Conservation (phyloP, 257 asterid species). For the Cynanchum wilfordii region DNA sequence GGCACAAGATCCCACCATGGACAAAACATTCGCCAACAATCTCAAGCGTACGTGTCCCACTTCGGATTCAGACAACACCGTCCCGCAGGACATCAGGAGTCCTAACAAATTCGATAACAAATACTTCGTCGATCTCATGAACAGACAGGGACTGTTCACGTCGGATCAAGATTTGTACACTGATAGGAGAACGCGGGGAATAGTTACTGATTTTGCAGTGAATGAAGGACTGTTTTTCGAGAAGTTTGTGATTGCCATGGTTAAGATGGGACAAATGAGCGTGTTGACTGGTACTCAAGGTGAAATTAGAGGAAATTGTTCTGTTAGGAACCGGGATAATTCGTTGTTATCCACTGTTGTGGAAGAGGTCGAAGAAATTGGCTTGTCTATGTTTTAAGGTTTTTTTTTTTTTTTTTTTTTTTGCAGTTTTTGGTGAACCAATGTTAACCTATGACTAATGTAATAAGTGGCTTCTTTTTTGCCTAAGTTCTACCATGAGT, state of each 20-base stretch:
- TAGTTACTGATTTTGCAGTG: conserved; percentile 47
- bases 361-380: conserved; percentile 25
- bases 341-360: conserved; percentile 16
- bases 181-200: conserved; percentile 46
- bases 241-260: conserved; percentile 44
- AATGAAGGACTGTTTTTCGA: conserved; percentile 49
- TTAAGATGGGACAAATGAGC: conserved; percentile 59
- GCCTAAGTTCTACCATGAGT: no score
- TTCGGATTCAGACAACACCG: conserved; percentile 37
- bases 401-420: no score
- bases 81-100: conserved; percentile 45
- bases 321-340: conserved; percentile 33
- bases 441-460: background rate
- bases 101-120: conserved; percentile 54
- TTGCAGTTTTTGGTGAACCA: background rate
- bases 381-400: background rate
- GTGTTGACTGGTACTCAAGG: conserved; percentile 61
- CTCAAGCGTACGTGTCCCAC: conserved; percentile 47
- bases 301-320: conserved; percentile 60
- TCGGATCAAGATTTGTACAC: conserved; percentile 72
- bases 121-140: conserved; percentile 64
- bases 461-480: background rate
- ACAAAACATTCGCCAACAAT: conserved; percentile 44
- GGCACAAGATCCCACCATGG: conserved; percentile 53
- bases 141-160: conserved; percentile 63